These are phyloP conservation scores for Wallacemonas sp. DNA, from an alignment of 208 protist genomes.

Conservation along the genomic window DNA sequence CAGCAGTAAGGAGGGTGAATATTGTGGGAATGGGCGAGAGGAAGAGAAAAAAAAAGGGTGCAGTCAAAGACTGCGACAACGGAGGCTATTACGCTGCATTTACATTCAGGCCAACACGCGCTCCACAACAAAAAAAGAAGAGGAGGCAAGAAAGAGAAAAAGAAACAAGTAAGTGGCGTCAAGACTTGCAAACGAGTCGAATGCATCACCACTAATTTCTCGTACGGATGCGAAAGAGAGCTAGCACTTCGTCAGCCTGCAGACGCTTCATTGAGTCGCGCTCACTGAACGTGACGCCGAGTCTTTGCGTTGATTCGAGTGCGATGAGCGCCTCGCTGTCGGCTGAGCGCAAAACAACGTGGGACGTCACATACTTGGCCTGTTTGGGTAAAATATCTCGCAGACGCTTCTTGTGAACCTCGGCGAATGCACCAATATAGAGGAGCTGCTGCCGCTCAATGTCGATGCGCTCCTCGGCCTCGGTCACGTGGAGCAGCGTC, in stretches of 20 bases:
- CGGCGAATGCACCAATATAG: constrained; percentile 25
- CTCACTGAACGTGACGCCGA: constrained; percentile 33
- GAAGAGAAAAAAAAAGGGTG: too few species aligned
- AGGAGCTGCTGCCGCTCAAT: constrained; percentile 42
- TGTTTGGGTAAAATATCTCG: constrained; percentile 35
- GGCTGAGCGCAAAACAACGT: constrained; percentile 23
- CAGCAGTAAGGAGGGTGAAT: too few species aligned
- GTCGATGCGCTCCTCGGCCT: constrained; percentile 42
- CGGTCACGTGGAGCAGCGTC: constrained; percentile 34
- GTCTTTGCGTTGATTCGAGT: constrained; percentile 29
- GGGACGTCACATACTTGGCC: constrained; percentile 29
- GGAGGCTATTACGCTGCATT: too few species aligned
- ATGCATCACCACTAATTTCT: neutral
- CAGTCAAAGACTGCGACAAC: too few species aligned
- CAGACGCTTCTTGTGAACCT: constrained; percentile 24
- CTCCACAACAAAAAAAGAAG: too few species aligned
- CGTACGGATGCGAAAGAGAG: constrained; percentile 17
- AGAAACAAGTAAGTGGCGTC: too few species aligned
- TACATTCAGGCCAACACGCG: too few species aligned
- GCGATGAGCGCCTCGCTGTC: constrained; percentile 20
- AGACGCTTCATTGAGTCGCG: constrained; percentile 31
- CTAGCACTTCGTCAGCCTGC: constrained; percentile 32
- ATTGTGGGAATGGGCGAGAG: too few species aligned
- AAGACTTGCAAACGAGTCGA: neutral
- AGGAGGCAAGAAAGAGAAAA: too few species aligned